Base-by-base conservation (phyloP, 139 green algal genomes). In the Spirogloea muscicola region DNA sequence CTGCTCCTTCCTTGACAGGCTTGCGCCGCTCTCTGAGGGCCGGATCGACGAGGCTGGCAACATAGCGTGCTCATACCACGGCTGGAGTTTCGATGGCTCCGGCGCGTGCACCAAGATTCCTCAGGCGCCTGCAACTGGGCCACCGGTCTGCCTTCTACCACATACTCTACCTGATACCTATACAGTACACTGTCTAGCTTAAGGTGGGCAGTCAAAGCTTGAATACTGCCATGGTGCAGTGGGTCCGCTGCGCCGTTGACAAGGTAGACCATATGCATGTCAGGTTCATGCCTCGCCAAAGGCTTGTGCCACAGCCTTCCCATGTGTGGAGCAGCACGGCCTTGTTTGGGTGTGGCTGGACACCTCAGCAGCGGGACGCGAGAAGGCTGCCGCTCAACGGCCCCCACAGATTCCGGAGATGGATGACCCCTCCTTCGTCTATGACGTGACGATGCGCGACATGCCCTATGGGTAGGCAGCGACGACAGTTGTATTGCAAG, bases 61-160 rank as follows among this genome's bases (percentile, higher is more conserved):
- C 1, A 73, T 82, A 25, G 73, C 84, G 74, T 82, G 74, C 72
- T 80, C 52, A 10, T 82, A 82, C 57, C 74, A 82, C 25, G 74
- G 74, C 6, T 82, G 74, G 74, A 63, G 44, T 34, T 82, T 82
- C 38, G 34, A 6, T 7, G 65, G 29, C 27, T 21, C 43, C 31
- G 77, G 76, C 41, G 33, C 36, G 9, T 82, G 74, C 72, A 33
- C 71, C 4, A 40, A 25, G 27, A 82, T 82, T 16, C 74, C 74
- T 9, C 74, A 82, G 73, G 72, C 72, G 13, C 70, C 70, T 21
- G 25, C 10, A 7, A 38, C 58, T 21, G 62, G 62, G 13, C 57
- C 57, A 9, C 25, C 57, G 25, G 57, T 64, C n/a, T n/a, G n/a
- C n/a, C n/a, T n/a, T n/a, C n/a, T n/a, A n/a, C n/a, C n/a, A n/a